Percentiles rank a stretch among this genome's conserved stretches.
phyloP scores from a whole-genome alignment of 345 rosid genomes.

The Eucalyptus guilfoylei region DNA sequence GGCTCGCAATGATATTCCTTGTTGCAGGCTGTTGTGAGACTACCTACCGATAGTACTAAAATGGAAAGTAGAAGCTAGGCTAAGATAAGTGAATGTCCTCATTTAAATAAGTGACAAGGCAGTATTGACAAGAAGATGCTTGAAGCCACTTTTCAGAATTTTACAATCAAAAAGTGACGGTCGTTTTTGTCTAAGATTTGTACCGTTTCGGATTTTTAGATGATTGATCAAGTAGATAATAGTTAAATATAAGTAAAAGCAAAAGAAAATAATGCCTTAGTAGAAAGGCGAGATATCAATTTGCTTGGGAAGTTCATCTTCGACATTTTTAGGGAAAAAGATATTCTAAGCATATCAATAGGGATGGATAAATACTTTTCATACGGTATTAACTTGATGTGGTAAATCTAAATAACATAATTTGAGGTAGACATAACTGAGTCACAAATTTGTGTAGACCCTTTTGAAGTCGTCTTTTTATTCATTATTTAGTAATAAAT shows the following conservation, averaged over 20 bases:
- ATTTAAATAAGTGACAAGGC: neutral
- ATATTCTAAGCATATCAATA: neutral
- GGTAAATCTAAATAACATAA: neutral
- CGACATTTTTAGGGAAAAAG: neutral
- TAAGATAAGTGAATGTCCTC: neutral
- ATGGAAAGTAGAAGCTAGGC: neutral
- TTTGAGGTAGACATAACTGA: neutral
- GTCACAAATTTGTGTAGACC: neutral
- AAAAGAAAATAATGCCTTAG: neutral
- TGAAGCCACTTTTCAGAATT: neutral
- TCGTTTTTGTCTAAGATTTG: neutral
- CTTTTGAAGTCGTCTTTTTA: too few relatives aligned
- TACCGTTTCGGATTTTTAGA: neutral
- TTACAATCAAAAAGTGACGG: neutral
- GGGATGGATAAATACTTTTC: neutral
- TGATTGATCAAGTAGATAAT: neutral
- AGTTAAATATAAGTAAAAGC: neutral
- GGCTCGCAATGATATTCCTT: neutral
- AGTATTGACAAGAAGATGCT: neutral
- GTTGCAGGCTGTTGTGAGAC: neutral
- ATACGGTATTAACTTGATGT: neutral
- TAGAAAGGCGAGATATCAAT: neutral
- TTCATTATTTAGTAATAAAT: too few relatives aligned
- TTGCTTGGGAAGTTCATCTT: neutral
- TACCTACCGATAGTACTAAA: neutral